Conservation (phyloP, 257 asterid genomes). For the Jasminum sambac region DNA sequence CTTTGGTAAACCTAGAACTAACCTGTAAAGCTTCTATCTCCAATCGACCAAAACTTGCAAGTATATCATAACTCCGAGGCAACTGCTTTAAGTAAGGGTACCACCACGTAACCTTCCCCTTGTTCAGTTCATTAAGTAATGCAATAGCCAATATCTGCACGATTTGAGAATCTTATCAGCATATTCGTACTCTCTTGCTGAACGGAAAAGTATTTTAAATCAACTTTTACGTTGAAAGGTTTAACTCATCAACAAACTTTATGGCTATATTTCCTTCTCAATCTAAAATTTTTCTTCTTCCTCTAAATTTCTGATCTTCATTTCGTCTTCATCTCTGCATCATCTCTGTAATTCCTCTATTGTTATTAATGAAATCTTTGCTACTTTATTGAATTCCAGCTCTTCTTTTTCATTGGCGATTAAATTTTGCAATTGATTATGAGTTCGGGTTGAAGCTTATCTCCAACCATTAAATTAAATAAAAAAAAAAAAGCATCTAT, state of each 20-base stretch:
- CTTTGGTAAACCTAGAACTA: slow-evolving; percentile 26
- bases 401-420: too few species aligned
- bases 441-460: too few species aligned
- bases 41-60: slow-evolving; percentile 56
- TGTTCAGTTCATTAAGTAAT: slow-evolving; percentile 74
- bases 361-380: too few species aligned
- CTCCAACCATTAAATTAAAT: too few species aligned
- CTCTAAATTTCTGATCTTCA: too few species aligned
- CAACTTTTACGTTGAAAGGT: not conserved
- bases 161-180: slow-evolving; percentile 15
- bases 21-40: slow-evolving; percentile 89
- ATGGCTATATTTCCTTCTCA: not conserved
- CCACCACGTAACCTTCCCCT: slow-evolving; percentile 76
- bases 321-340: too few species aligned
- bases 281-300: too few species aligned
- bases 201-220: not conserved
- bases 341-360: too few species aligned
- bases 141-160: slow-evolving; percentile 68
- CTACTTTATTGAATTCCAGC: too few species aligned
- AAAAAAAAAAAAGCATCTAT: too few species aligned
- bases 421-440: too few species aligned
- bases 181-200: slow-evolving; percentile 15
- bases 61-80: slow-evolving; percentile 73
- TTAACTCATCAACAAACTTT: not conserved
- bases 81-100: slow-evolving; percentile 77